Conservation (phyloP, 371 early-diverging fungal species). For the Mucor plumbeus region DNA sequence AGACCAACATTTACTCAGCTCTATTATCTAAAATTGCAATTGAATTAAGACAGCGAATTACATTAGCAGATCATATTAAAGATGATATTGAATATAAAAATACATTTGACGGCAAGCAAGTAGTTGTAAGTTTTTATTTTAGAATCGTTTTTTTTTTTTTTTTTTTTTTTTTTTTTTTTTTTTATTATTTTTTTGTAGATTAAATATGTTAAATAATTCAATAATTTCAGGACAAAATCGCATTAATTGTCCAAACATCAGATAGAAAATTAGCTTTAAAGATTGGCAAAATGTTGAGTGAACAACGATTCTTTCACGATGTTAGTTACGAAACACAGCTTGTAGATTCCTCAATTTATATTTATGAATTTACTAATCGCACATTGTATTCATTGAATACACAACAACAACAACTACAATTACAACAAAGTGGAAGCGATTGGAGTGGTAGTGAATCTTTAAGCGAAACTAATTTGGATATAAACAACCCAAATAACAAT, state of each 20-base stretch:
- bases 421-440: slow-evolving; percentile 4
- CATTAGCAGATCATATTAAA: slow-evolving; percentile 63
- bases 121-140: slow-evolving; percentile 52
- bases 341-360: slow-evolving; percentile 62
- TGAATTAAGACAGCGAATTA: slow-evolving; percentile 64
- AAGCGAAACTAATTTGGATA: slow-evolving; percentile 5
- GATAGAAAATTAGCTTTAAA: slow-evolving; percentile 73
- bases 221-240: slow-evolving; percentile 54
- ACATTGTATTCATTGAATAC: slow-evolving; percentile 25
- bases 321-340: slow-evolving; percentile 68
- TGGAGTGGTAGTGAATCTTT: slow-evolving; percentile 8
- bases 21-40: slow-evolving; percentile 81
- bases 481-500: background rate
- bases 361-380: slow-evolving; percentile 68
- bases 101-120: slow-evolving; percentile 83
- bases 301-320: slow-evolving; percentile 77
- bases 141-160: too few species aligned
- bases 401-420: slow-evolving; percentile 6
- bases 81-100: slow-evolving; percentile 83
- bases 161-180: too few species aligned
- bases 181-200: background rate
- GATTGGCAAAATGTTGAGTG: slow-evolving; percentile 70
- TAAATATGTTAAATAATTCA: background rate
- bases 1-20: slow-evolving; percentile 58
- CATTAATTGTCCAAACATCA: slow-evolving; percentile 55